Conservation (phyloP, 2,329 filamentous ascomycete species). For the Diaporthe destruens region DNA sequence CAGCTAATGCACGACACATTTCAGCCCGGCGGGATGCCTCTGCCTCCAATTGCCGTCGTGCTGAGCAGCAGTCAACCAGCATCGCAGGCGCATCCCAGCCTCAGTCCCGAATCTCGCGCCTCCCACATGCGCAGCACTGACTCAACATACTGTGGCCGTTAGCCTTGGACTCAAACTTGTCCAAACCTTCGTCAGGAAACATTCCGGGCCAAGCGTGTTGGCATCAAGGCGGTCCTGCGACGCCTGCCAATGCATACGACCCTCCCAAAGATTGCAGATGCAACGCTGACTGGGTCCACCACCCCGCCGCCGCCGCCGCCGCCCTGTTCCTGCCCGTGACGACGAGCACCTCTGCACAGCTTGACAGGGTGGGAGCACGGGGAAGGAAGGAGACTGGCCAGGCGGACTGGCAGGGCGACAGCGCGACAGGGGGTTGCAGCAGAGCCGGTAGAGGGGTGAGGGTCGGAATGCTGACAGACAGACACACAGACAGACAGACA, state of each 20-base stretch:
- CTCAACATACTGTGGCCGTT: slow-evolving; percentile 29
- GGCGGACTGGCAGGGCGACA: background rate
- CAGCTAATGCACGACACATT: slow-evolving; percentile 20
- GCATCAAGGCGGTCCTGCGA: slow-evolving; percentile 25
- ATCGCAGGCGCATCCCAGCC: slow-evolving; percentile 25
- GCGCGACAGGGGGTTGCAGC: background rate
- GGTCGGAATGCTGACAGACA: slow-evolving; percentile 24
- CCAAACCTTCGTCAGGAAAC: slow-evolving; percentile 34
- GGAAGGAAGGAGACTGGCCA: background rate
- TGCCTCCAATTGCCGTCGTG: background rate
- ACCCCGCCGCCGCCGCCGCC: slow-evolving; percentile 21
- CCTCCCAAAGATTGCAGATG: slow-evolving; percentile 39
- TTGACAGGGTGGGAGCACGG: background rate
- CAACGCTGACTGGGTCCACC: slow-evolving; percentile 34
- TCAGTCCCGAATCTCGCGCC: slow-evolving; percentile 15
- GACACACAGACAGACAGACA: background rate
- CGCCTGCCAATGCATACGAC: slow-evolving; percentile 37
- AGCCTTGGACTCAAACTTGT: slow-evolving; percentile 32
- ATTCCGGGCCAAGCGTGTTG: slow-evolving; percentile 31
- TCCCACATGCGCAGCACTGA: slow-evolving; percentile 26
- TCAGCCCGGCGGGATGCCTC: background rate
- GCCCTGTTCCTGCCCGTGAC: slow-evolving; percentile 24
- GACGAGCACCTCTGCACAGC: slow-evolving; percentile 5
- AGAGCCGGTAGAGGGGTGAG: slow-evolving; percentile 1
- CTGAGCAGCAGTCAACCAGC: background rate